These are phyloP conservation scores for Colletotrichum noveboracense DNA, from an alignment of 2,329 filamentous ascomycete species.

Conservation along the genomic window DNA sequence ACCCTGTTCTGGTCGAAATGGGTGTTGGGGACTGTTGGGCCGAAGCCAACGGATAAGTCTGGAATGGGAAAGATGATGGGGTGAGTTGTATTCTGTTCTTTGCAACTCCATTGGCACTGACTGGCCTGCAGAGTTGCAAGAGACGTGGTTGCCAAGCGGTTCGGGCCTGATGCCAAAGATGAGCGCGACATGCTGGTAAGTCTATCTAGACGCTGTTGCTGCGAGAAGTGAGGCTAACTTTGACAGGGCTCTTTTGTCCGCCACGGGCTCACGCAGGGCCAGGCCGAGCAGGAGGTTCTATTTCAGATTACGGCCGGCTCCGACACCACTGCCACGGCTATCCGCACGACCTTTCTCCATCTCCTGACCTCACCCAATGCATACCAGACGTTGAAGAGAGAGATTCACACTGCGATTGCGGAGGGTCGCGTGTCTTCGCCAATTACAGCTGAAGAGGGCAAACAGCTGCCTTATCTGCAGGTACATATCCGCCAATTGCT, in stretches of 20 bases:
- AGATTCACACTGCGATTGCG: slow-evolving; percentile 47
- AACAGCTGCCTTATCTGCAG: slow-evolving; percentile 42
- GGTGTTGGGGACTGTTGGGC: slow-evolving; percentile 28
- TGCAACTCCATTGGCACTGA: not conserved
- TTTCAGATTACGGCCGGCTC: slow-evolving; percentile 37
- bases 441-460: slow-evolving; percentile 30
- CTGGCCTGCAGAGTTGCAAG: slow-evolving; percentile 34
- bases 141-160: slow-evolving; percentile 32
- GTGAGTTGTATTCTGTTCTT: slow-evolving; percentile 22
- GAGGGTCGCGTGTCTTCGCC: slow-evolving; percentile 29
- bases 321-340: slow-evolving; percentile 57
- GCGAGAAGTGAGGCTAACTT: not conserved
- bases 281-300: slow-evolving; percentile 35
- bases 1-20: slow-evolving; percentile 31
- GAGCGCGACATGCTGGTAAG: slow-evolving; percentile 39
- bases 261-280: slow-evolving; percentile 33
- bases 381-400: slow-evolving; percentile 46
- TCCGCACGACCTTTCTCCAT: slow-evolving; percentile 54
- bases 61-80: slow-evolving; percentile 21
- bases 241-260: slow-evolving; percentile 42
- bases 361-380: slow-evolving; percentile 50
- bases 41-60: slow-evolving; percentile 15
- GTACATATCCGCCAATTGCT: slow-evolving; percentile 32
- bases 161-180: slow-evolving; percentile 29
- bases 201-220: rapidly evolving